A percentile compares a stretch with the other conserved stretches of the same genome.
Evolutionary conservation across 129 eudicot species (phyloP).

Genomic region (Flaveria bidentis): DNA sequence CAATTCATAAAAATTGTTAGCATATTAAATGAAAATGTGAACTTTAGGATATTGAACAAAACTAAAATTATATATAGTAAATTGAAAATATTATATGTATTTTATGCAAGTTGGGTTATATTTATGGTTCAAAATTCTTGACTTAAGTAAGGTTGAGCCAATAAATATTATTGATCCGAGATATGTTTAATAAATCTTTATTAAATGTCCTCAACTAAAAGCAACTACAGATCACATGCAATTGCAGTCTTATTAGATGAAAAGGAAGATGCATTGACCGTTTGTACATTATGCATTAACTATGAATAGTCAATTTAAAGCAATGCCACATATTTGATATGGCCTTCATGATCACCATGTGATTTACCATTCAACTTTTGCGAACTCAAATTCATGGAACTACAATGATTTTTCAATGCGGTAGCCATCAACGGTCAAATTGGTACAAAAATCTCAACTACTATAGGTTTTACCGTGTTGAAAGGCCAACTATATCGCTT

Average conservation of each 20-base stretch:
- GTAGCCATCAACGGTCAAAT: neutral
- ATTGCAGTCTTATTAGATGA: slow-evolving; percentile 25
- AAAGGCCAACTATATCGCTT: neutral
- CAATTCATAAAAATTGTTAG: neutral
- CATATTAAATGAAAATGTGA: neutral
- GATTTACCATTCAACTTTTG: slow-evolving; percentile 36
- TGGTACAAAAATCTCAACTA: neutral
- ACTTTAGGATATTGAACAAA: neutral
- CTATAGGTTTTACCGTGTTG: neutral
- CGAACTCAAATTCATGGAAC: slow-evolving; percentile 24
- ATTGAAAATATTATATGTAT: neutral
- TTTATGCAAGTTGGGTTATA: neutral
- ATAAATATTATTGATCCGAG: neutral
- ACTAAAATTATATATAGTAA: neutral
- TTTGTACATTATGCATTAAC: slow-evolving; percentile 23
- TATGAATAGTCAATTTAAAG: slow-evolving; percentile 5
- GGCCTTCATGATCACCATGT: slow-evolving; percentile 40
- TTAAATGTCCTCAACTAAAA: slow-evolving; percentile 39
- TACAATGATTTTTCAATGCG: slow-evolving; percentile 12
- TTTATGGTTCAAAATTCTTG: neutral
- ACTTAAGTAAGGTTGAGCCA: neutral
- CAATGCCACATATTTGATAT: slow-evolving; percentile 28
- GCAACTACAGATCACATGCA: slow-evolving; percentile 36
- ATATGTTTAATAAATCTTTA: neutral
- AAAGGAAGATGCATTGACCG: slow-evolving; percentile 18